Evolutionary conservation across 1,139 yeast species (phyloP).

Genomic region (Cylindricascospora bacillispora): DNA sequence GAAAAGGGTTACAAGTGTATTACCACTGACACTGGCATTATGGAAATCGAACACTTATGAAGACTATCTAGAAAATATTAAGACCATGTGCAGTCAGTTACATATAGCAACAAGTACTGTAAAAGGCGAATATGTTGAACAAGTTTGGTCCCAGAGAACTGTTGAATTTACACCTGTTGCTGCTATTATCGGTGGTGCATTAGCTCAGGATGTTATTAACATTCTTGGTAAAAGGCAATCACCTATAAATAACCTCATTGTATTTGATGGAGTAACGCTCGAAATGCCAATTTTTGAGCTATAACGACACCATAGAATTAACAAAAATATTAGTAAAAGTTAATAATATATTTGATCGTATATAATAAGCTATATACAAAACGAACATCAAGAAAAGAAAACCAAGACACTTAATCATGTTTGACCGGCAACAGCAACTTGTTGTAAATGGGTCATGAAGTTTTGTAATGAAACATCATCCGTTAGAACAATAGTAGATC

Average conservation of each 20-base stretch:
- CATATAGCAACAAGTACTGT: slow-evolving; percentile 31
- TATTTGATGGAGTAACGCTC: slow-evolving; percentile 58
- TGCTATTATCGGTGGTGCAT: slow-evolving; percentile 79
- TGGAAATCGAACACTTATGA: slow-evolving; percentile 13
- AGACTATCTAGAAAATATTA: slow-evolving; percentile 24
- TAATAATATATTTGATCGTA: not conserved
- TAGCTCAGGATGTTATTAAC: slow-evolving; percentile 87
- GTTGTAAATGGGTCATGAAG: slow-evolving; percentile 81
- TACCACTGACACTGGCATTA: slow-evolving; percentile 51
- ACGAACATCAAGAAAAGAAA: not conserved
- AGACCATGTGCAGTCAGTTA: slow-evolving; percentile 28
- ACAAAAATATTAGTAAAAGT: slow-evolving; percentile 1
- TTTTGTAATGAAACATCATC: slow-evolving; percentile 91
- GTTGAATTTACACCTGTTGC: slow-evolving; percentile 76
- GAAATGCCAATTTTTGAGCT: slow-evolving; percentile 62
- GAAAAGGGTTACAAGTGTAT: slow-evolving; percentile 43
- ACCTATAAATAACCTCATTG: slow-evolving; percentile 70
- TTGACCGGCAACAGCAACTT: slow-evolving; percentile 53
- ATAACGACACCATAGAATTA: slow-evolving; percentile 7
- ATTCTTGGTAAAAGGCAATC: slow-evolving; percentile 61
- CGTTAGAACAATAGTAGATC: slow-evolving; percentile 74
- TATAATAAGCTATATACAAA: not conserved
- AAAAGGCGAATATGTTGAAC: slow-evolving; percentile 29
- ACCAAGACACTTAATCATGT: slow-evolving; percentile 8
- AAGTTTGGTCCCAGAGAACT: slow-evolving; percentile 39